Evolutionary conservation across 2,329 filamentous ascomycete species (phyloP).

Genomic region (Diaporthe vexans): DNA sequence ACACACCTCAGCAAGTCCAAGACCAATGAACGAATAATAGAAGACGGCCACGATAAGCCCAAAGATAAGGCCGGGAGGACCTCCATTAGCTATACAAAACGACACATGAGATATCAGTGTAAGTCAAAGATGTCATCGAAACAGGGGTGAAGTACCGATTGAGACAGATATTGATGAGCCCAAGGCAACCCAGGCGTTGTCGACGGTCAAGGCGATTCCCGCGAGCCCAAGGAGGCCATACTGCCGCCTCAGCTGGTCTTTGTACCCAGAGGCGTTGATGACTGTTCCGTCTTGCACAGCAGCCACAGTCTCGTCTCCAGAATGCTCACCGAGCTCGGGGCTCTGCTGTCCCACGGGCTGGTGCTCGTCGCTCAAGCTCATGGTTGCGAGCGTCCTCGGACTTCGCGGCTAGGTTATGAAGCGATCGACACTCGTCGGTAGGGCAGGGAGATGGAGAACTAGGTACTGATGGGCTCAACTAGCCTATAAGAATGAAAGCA

Average conservation of each 20-base stretch:
- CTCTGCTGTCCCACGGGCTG: conserved; percentile 33
- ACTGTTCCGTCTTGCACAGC: conserved; percentile 56
- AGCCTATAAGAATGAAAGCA: neutral
- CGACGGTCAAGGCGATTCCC: conserved; percentile 72
- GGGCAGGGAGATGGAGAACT: neutral
- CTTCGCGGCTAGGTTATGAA: neutral
- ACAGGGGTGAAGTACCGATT: conserved; percentile 52
- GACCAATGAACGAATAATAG: conserved; percentile 59
- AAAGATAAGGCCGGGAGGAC: conserved; percentile 58
- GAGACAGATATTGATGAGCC: conserved; percentile 72
- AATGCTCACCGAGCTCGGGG: conserved; percentile 41
- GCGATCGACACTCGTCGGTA: neutral
- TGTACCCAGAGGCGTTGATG: conserved; percentile 76
- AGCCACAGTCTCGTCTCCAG: conserved; percentile 52
- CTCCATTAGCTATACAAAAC: conserved; percentile 54
- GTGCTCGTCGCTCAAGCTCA: conserved; percentile 40
- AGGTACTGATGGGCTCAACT: neutral
- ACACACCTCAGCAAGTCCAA: conserved; percentile 57
- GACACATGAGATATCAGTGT: conserved; percentile 31
- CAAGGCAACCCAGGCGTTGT: conserved; percentile 75
- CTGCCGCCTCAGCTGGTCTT: conserved; percentile 73
- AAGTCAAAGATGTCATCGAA: conserved; percentile 13
- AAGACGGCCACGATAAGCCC: conserved; percentile 59
- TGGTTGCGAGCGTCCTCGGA: neutral
- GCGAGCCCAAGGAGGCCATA: conserved; percentile 72